These are phyloP conservation scores for Ceratocystis colombiana DNA, from an alignment of 2,329 filamentous ascomycete genomes.

Conservation along the genomic window DNA sequence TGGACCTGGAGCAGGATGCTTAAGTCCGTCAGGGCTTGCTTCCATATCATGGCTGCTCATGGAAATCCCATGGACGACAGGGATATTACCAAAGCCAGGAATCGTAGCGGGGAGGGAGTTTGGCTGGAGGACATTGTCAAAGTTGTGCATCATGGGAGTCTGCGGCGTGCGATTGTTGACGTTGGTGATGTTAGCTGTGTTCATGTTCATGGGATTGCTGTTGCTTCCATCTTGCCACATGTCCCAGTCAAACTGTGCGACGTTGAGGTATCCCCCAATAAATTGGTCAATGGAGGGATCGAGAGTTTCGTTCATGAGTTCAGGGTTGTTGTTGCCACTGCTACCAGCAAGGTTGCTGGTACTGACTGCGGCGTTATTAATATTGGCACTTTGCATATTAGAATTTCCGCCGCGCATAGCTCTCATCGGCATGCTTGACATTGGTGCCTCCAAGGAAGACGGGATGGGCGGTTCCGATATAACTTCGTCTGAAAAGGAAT, in stretches of 20 bases:
- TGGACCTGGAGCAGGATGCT: background rate
- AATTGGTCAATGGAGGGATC: slow-evolving; percentile 37
- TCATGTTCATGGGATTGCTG: background rate
- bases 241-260: slow-evolving; percentile 39
- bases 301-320: slow-evolving; percentile 12
- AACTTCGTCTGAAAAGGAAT: slow-evolving; percentile 29
- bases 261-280: slow-evolving; percentile 38
- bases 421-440: slow-evolving; percentile 25
- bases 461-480: slow-evolving; percentile 21
- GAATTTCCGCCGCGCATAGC: slow-evolving; percentile 4
- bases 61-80: slow-evolving; percentile 16
- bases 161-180: slow-evolving; percentile 12
- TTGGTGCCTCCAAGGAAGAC: slow-evolving; percentile 21
- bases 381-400: background rate
- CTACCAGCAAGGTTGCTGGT: slow-evolving; percentile 6
- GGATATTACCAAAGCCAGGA: slow-evolving; percentile 24
- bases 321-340: background rate
- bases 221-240: slow-evolving; percentile 33
- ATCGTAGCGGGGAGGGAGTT: slow-evolving; percentile 15
- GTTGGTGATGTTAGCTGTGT: background rate
- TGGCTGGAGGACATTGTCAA: slow-evolving; percentile 11
- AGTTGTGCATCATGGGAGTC: slow-evolving; percentile 13
- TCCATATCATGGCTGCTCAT: slow-evolving; percentile 13
- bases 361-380: background rate
- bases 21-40: background rate